Evolutionary conservation across 2,329 filamentous ascomycete genomes (phyloP), one percentile per base, ranked within the genome.

Genomic region (Cordyceps fumosorosea): DNA sequence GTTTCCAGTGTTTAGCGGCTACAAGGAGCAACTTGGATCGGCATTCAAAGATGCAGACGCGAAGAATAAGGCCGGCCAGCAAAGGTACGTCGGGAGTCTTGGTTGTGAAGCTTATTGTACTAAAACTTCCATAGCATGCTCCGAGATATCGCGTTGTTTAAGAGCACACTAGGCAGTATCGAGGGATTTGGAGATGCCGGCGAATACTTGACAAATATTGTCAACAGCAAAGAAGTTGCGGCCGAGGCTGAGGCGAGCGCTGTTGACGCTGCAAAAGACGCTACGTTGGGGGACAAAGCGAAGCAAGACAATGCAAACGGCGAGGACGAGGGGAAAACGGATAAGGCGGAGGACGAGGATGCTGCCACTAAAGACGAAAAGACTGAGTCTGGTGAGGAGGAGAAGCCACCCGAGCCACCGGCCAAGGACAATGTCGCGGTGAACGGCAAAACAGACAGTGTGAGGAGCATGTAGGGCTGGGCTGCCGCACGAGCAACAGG

Each of bases 1-100:
- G 90, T 78, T 81, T 22, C 89, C 90, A 0, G 91, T 97, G 1
- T 96, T 96, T 73, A 80, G 82, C 44, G 91, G 85, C 72, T 96
- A 96, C 73, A 87, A 86, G 69, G 87, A 90, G 62, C 89, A 93
- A 69, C 87, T 95, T 72, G 87, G 88, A 20, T 84, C 82, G 66
- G 88, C 88, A 12, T 87, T 95, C 67, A 77, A 81, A 50, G 86
- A 85, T 47, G 83, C 88, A 24, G 77, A 80, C 32, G 80, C 91
- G 24, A 85, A 82, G 73, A 91, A 85, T 7, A 82, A 85, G 66
- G 77, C 77, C 57, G 91, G 90, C 4, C 87, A 88, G 68, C 81
- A 87, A 68, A 89, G 89, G 89, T 93, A 79, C 71, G 84, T 74
- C 48, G 45, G 29, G 40, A 18, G 32, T 40, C 4, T 26, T 42